These are phyloP conservation scores for Flaveria trinervia DNA, from an alignment of 129 eudicot genomes.

Conservation along the genomic window DNA sequence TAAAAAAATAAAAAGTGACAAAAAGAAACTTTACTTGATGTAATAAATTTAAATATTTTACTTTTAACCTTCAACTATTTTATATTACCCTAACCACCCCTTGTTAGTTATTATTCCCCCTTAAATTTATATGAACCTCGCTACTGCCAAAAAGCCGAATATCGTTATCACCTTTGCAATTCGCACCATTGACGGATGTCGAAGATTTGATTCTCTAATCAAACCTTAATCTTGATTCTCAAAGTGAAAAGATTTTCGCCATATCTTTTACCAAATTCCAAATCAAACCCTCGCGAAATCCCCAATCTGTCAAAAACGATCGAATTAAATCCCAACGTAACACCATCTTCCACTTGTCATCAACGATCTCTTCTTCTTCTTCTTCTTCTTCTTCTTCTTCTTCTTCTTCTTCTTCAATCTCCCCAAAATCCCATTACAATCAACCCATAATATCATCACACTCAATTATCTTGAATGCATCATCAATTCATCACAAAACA, in stretches of 20 bases:
- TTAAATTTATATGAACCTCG: too few relatives aligned
- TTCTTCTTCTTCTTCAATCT: not conserved
- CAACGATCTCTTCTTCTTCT: not conserved
- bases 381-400: not conserved
- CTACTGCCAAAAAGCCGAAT: too few relatives aligned
- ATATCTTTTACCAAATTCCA: not conserved
- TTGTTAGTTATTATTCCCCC: too few relatives aligned
- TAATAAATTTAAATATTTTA: too few relatives aligned
- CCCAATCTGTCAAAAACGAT: not conserved
- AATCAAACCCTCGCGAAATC: not conserved
- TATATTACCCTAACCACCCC: too few relatives aligned
- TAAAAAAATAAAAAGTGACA: too few relatives aligned
- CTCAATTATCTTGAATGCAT: too few relatives aligned
- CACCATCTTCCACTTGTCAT: conserved; percentile 5
- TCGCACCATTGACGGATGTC: too few relatives aligned
- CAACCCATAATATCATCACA: not conserved
- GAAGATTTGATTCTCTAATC: not conserved
- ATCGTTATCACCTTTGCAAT: too few relatives aligned
- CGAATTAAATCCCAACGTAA: not conserved
- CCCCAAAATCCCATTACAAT: not conserved
- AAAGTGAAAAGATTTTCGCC: not conserved
- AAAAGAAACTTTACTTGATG: too few relatives aligned
- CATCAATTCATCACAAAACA: too few relatives aligned
- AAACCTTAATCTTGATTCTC: not conserved
- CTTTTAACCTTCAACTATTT: too few relatives aligned